These are phyloP conservation scores for Pichia nakasei DNA, from an alignment of 805 yeast species.

Conservation along the genomic window DNA sequence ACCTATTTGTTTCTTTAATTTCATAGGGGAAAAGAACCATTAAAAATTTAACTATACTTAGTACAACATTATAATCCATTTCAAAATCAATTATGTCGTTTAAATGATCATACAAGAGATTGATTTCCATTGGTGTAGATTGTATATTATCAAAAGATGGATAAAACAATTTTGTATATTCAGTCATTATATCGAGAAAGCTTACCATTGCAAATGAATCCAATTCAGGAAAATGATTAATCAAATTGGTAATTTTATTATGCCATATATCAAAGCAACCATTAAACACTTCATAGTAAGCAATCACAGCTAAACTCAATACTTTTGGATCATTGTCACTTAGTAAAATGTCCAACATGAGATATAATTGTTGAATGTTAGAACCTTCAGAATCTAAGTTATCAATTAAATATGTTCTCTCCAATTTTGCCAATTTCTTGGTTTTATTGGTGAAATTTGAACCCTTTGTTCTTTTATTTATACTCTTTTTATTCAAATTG, in stretches of 20 bases:
- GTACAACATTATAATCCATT: slow-evolving; percentile 48
- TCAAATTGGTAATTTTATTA: slow-evolving; percentile 46
- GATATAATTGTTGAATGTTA: slow-evolving; percentile 41
- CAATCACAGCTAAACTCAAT: slow-evolving; percentile 56
- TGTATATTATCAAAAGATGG: slow-evolving; percentile 19
- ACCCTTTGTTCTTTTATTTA: neutral
- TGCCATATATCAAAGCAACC: slow-evolving; percentile 61
- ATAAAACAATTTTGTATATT: slow-evolving; percentile 56
- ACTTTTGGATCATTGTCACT: slow-evolving; percentile 63
- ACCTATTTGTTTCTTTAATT: slow-evolving; percentile 32
- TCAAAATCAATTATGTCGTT: slow-evolving; percentile 36
- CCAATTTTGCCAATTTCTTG: no score
- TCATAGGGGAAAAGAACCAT: slow-evolving; percentile 50
- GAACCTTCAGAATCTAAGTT: slow-evolving; percentile 24
- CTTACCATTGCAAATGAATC: slow-evolving; percentile 67
- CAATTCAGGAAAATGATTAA: slow-evolving; percentile 35
- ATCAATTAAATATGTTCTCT: slow-evolving; percentile 2
- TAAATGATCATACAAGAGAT: slow-evolving; percentile 42
- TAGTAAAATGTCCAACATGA: slow-evolving; percentile 43
- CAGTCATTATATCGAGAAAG: slow-evolving; percentile 52
- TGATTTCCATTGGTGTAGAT: slow-evolving; percentile 36
- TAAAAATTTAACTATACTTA: slow-evolving; percentile 51
- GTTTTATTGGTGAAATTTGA: neutral
- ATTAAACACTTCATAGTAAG: slow-evolving; percentile 45
- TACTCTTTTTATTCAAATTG: slow-evolving; percentile 11